phyloP scores from a whole-genome alignment of 805 yeast genomes.

The Saccharomycodes ludwigii region DNA sequence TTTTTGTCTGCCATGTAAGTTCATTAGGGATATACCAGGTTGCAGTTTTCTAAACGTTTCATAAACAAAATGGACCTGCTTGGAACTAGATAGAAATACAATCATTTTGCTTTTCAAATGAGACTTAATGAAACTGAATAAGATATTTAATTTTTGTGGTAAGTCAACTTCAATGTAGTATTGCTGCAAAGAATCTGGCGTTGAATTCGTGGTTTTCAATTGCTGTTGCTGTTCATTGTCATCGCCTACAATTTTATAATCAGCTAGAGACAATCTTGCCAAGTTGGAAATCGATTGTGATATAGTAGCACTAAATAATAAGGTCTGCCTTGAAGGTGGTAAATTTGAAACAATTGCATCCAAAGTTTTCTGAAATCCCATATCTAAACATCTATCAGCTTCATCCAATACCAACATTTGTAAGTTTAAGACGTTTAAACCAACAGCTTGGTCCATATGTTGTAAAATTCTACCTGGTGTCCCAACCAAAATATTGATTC shows the following conservation, averaged over 20 bases:
- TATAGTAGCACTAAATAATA: constrained; percentile 82
- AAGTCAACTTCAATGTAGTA: constrained; percentile 61
- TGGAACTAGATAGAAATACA: constrained; percentile 77
- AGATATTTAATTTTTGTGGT: constrained; percentile 70
- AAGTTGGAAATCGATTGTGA: constrained; percentile 71
- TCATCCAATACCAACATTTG: constrained; percentile 79
- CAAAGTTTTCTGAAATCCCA: constrained; percentile 80
- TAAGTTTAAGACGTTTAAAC: constrained; percentile 60
- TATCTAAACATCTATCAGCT: constrained; percentile 85
- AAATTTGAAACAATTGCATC: constrained; percentile 70
- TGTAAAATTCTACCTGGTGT: constrained; percentile 88
- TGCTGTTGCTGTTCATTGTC: constrained; percentile 31
- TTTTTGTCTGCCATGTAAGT: constrained; percentile 80
- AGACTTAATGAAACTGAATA: constrained; percentile 78
- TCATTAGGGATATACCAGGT: constrained; percentile 83
- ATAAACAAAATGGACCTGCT: constrained; percentile 82
- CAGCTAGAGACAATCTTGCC: constrained; percentile 49
- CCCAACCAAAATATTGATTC: constrained; percentile 73
- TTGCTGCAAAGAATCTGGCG: constrained; percentile 81
- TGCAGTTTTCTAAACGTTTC: constrained; percentile 78
- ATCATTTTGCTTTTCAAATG: constrained; percentile 71
- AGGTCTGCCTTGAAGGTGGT: constrained; percentile 72
- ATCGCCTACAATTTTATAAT: constrained; percentile 39
- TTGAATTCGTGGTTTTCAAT: constrained; percentile 23
- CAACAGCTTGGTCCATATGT: constrained; percentile 82